Conservation (phyloP, 371 early-diverging fungal species). For the Rhizopus delemar region DNA sequence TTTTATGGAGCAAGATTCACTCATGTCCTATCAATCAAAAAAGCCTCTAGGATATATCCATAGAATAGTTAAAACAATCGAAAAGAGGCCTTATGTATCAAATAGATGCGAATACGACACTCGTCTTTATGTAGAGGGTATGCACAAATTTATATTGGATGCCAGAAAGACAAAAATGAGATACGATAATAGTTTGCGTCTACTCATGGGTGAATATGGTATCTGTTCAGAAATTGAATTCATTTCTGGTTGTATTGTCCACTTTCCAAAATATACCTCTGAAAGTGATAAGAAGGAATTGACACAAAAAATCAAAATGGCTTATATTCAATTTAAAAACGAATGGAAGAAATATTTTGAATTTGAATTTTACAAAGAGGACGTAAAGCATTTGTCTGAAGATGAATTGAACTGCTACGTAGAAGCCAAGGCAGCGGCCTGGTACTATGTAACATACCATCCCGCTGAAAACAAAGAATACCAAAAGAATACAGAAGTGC, state of each 20-base stretch:
- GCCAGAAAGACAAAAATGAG: constrained; percentile 41
- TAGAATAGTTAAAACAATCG: constrained; percentile 22
- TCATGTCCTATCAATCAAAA: constrained; percentile 46
- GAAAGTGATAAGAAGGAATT: constrained; percentile 9
- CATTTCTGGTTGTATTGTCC: constrained; percentile 36
- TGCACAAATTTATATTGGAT: constrained; percentile 53
- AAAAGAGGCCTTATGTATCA: neutral
- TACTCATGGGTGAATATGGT: constrained; percentile 61
- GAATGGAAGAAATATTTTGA: constrained; percentile 46
- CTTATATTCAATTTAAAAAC: constrained; percentile 32
- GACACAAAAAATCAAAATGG: constrained; percentile 22
- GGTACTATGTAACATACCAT: constrained; percentile 72
- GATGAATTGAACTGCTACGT: neutral
- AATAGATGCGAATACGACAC: constrained; percentile 33
- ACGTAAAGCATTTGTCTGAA: neutral
- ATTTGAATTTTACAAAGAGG: constrained; percentile 29
- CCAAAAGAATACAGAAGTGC: constrained; percentile 8
- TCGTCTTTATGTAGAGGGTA: constrained; percentile 49
- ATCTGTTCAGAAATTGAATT: constrained; percentile 52
- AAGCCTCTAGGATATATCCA: constrained; percentile 60
- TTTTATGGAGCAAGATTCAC: constrained; percentile 62
- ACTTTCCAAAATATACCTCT: constrained; percentile 26
- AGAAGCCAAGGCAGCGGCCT: constrained; percentile 64
- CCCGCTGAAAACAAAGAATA: constrained; percentile 24
- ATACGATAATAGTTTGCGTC: constrained; percentile 56